Percentiles rank a stretch among this genome's conserved stretches.
These are phyloP conservation scores for Exserohilum turcica DNA, from an alignment of 2,329 filamentous ascomycete genomes.

Conservation along the genomic window DNA sequence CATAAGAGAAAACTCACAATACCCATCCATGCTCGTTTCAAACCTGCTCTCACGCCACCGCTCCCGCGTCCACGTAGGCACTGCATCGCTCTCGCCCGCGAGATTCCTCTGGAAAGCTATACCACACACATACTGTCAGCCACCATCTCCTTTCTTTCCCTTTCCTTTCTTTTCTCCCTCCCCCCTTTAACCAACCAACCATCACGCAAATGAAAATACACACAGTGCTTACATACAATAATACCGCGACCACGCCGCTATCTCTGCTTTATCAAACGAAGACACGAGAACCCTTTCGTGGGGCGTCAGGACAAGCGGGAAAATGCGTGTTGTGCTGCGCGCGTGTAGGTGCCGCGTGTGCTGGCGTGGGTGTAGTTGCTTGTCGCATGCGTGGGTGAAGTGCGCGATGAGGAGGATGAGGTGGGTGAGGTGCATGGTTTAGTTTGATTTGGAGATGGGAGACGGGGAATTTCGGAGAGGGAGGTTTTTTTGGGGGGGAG, in stretches of 20 bases:
- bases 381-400: constrained; percentile 8
- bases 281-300: constrained; percentile 46
- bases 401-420: no score
- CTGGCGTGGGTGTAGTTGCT: constrained; percentile 10
- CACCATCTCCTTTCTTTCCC: background rate
- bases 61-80: constrained; percentile 47
- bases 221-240: no score
- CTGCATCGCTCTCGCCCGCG: constrained; percentile 38
- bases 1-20: constrained; percentile 23
- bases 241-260: constrained; percentile 44
- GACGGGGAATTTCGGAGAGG: no score
- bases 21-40: constrained; percentile 39
- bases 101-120: constrained; percentile 38
- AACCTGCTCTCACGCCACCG: constrained; percentile 40
- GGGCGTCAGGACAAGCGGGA: constrained; percentile 38
- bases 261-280: constrained; percentile 48
- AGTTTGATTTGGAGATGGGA: background rate
- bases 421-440: constrained; percentile 1
- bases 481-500: no score
- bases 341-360: constrained; percentile 30
- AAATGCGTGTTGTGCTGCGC: constrained; percentile 26
- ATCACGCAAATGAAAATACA: no score
- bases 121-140: constrained; percentile 23
- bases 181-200: no score
- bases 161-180: no score